phyloP scores from a whole-genome alignment of 345 rosid species.

The rapeseed (Brassica napus) region Da-Ae NC_063446.1:15578001-15578500 shows the following conservation, averaged over 20 bases:
- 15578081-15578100: conserved; percentile 36
- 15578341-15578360: neutral
- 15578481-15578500: conserved; percentile 40
- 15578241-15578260: neutral
- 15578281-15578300: neutral
- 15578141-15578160: conserved; percentile 42
- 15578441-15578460: neutral
- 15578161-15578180: conserved; percentile 33
- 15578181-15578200: conserved; percentile 37
- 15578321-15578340: conserved; percentile 11
- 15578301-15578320: conserved; percentile 14
- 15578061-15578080: conserved; percentile 15
- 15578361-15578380: neutral
- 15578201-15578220: conserved; percentile 41
- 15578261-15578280: conserved; percentile 3
- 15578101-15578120: conserved; percentile 35
- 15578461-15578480: conserved; percentile 6
- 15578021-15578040: neutral
- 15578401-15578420: conserved; percentile 7
- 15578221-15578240: conserved; percentile 23
- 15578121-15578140: conserved; percentile 41
- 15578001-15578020: neutral
- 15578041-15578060: conserved; percentile 1
- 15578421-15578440: conserved; percentile 20
- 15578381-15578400: conserved; percentile 8